Evolutionary conservation across 441 rosid genomes (phyloP), one percentile per base, ranked within the genome.

Genomic region (Rhodomyrtus psidioides): DNA sequence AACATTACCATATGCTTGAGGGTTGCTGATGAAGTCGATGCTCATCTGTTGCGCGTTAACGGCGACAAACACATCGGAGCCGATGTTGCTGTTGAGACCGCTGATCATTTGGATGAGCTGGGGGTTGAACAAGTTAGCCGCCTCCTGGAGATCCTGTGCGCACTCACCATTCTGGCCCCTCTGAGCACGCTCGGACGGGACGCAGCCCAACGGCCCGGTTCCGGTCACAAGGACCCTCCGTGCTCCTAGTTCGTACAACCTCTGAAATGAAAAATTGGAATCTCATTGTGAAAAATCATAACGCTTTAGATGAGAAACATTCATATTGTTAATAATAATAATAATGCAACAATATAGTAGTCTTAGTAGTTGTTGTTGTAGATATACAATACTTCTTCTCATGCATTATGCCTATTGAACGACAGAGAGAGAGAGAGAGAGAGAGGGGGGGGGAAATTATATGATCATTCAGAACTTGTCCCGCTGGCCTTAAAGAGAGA

Each of bases 121-220:
- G 4, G 96, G 93, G 76, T 95, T 94, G 83, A 84, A 94, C 87
- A 95, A 88, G 16, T 89, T 26, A 6, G 96, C 90, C 0, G 97
- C 98, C 89, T 84, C 88, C 79, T 93, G 91, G 82, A 94, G 89
- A 44, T 91, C 95, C 0, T 83, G n/a, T 0, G 91, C 89, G 84
- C 97, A 95, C 53, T 89, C 86, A 0, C 96, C 95, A 17, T 88
- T 87, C 21, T 89, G 27, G 82, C 93, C 57, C 44, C 96, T 81
- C 89, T 82, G 70, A 4, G 95, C 98, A 39, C 93, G 84, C 83
- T 93, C 99, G 0, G 96, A 92, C 2, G 96, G 99, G 55, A 91
- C 96, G 65, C 97, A 96, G 16, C 99, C 98, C 87, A 96, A 15
- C 23, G 98, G 96, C 26, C 98, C 97, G 2, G 94, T 94, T 10